A percentile compares a stretch with the other conserved stretches of the same genome.
Conservation (phyloP, 345 rosid species). For the Stellera chamaejasme region DNA sequence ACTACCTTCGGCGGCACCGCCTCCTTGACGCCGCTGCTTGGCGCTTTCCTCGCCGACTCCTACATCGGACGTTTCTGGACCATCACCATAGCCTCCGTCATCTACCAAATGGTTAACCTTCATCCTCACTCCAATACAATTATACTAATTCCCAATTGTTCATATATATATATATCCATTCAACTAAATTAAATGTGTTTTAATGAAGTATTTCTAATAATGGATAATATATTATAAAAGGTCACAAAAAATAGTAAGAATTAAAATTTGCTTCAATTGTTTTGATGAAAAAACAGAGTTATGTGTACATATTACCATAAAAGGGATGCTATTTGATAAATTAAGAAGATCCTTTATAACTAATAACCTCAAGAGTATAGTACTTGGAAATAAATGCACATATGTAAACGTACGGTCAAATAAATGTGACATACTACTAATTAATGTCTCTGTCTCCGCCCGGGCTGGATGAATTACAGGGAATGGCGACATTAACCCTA, state of each 20-base stretch:
- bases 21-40: slow-evolving; percentile 76
- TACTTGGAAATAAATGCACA: too few species aligned
- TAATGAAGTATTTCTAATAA: too few species aligned
- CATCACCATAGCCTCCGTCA: slow-evolving; percentile 49
- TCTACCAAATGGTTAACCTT: slow-evolving; percentile 49
- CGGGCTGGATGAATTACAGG: slow-evolving; percentile 24
- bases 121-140: background rate
- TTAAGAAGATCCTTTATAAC: too few species aligned
- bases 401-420: background rate
- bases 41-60: slow-evolving; percentile 80
- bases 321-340: too few species aligned
- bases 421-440: background rate
- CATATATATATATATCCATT: background rate
- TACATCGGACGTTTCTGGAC: slow-evolving; percentile 93
- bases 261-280: too few species aligned
- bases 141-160: background rate
- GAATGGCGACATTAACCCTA: slow-evolving; percentile 61
- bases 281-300: too few species aligned
- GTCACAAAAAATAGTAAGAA: too few species aligned
- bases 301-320: too few species aligned
- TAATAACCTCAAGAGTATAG: too few species aligned
- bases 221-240: too few species aligned
- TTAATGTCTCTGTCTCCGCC: background rate
- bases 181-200: too few species aligned
- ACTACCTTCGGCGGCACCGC: slow-evolving; percentile 87